phyloP scores from a whole-genome alignment of 2,329 filamentous ascomycete species.

The Fusarium sp. region DNA sequence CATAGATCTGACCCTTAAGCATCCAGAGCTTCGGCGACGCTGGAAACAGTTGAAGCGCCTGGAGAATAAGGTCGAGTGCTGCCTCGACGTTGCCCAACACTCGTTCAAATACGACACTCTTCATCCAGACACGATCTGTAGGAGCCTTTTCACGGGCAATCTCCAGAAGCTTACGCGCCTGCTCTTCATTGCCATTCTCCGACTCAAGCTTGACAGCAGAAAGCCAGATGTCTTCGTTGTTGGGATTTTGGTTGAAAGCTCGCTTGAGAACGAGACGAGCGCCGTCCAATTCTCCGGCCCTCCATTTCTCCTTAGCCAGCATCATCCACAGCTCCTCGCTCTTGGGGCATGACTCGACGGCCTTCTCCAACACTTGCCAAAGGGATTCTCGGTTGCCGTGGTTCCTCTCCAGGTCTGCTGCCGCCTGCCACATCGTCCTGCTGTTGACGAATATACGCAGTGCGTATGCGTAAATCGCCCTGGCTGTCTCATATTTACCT shows the following conservation, averaged over 20 bases:
- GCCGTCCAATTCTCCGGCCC: conserved; percentile 86
- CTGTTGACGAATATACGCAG: conserved; percentile 90
- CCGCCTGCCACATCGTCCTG: conserved; percentile 88
- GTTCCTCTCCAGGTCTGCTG: conserved; percentile 89
- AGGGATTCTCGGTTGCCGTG: conserved; percentile 87
- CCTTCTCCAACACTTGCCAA: conserved; percentile 88
- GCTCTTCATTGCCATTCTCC: conserved; percentile 83
- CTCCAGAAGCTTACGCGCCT: conserved; percentile 83
- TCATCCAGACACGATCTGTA: conserved; percentile 97
- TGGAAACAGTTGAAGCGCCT: conserved; percentile 88
- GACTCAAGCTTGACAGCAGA: conserved; percentile 96
- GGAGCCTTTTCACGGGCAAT: conserved; percentile 89
- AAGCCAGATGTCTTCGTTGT: conserved; percentile 98
- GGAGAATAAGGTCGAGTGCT: conserved; percentile 86
- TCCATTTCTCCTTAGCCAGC: conserved; percentile 94
- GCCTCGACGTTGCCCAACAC: conserved; percentile 82
- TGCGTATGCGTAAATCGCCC: conserved; percentile 93
- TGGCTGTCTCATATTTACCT: conserved; percentile 87
- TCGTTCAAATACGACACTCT: conserved; percentile 92
- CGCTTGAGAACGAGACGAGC: conserved; percentile 86
- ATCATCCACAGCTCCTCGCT: conserved; percentile 96
- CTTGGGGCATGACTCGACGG: conserved; percentile 91
- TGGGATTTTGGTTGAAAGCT: conserved; percentile 94
- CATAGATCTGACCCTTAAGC: conserved; percentile 98
- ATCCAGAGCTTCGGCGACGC: conserved; percentile 92